Conservation (phyloP, 1,139 yeast species). For the Tardiomyces blankii region DNA sequence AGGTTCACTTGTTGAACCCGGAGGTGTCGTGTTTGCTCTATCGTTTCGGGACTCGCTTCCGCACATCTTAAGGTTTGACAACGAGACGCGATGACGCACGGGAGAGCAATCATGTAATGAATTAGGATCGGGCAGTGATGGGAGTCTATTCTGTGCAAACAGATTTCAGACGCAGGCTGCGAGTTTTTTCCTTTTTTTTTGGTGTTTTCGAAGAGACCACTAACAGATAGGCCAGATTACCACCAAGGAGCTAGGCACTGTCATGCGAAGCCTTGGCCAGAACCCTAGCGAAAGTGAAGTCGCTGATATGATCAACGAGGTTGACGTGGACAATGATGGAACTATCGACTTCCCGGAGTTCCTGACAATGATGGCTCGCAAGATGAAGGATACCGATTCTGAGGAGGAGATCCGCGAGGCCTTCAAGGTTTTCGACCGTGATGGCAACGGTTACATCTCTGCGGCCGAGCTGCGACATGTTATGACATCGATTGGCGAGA, state of each 20-base stretch:
- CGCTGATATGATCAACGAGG: conserved; percentile 93
- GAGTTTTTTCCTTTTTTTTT: too few species aligned
- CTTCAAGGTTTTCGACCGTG: conserved; percentile 85
- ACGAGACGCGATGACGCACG: too few species aligned
- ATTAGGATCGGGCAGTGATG: too few species aligned
- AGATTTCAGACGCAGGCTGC: too few species aligned
- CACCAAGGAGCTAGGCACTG: conserved; percentile 92
- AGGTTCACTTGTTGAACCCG: too few species aligned
- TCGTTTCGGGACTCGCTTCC: too few species aligned
- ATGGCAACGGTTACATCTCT: conserved; percentile 94
- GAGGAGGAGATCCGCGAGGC: conserved; percentile 98
- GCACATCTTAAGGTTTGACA: too few species aligned
- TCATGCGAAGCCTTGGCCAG: conserved; percentile 95
- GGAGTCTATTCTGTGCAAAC: too few species aligned
- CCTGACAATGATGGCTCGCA: conserved; percentile 84
- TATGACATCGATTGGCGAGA: conserved; percentile 92
- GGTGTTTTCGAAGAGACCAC: too few species aligned
- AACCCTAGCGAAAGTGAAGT: conserved; percentile 95
- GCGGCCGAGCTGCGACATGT: conserved; percentile 96
- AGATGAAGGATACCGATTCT: conserved; percentile 90
- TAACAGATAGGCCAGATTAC: conserved; percentile 47
- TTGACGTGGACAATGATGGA: conserved; percentile 91
- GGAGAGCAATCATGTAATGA: too few species aligned
- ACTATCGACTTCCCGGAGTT: conserved; percentile 76
- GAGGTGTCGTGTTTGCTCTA: too few species aligned